Conservation (phyloP, 2,329 filamentous ascomycete species). For the Fusarium tanahbumbuense region DNA sequence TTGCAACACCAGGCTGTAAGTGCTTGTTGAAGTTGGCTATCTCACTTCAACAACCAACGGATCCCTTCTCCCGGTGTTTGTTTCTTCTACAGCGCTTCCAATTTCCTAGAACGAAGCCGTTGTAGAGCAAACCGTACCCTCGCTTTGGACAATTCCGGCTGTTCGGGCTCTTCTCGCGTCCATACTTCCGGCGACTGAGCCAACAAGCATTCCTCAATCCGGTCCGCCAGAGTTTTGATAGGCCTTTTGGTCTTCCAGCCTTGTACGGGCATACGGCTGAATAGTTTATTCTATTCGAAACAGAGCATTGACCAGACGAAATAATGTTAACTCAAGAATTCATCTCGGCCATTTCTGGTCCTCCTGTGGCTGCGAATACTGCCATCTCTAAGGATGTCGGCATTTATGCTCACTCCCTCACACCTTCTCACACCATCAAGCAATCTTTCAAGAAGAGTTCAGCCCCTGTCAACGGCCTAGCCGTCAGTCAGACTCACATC, state of each 20-base stretch:
- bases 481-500: slow-evolving; percentile 82
- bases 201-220: slow-evolving; percentile 33
- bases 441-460: slow-evolving; percentile 92
- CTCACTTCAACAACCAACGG: not conserved
- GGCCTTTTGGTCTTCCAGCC: not conserved
- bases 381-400: slow-evolving; percentile 81
- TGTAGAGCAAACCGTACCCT: slow-evolving; percentile 12
- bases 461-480: slow-evolving; percentile 80
- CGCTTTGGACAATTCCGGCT: slow-evolving; percentile 13
- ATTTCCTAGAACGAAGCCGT: slow-evolving; percentile 13
- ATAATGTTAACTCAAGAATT: slow-evolving; percentile 71
- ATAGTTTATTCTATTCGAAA: not conserved
- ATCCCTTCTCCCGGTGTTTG: slow-evolving; percentile 24
- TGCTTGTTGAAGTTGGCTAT: slow-evolving; percentile 17
- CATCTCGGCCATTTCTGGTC: slow-evolving; percentile 68
- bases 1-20: slow-evolving; percentile 17
- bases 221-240: slow-evolving; percentile 7
- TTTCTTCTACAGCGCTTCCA: slow-evolving; percentile 23
- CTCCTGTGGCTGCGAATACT: slow-evolving; percentile 70
- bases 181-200: slow-evolving; percentile 2
- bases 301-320: slow-evolving; percentile 2
- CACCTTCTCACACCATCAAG: slow-evolving; percentile 80
- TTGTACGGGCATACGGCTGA: not conserved
- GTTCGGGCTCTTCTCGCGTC: slow-evolving; percentile 3
- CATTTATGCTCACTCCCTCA: slow-evolving; percentile 86